Evolutionary conservation across 2,329 filamentous ascomycete genomes (phyloP).

Genomic region (Pseudovirgaria hyperparasitica): DNA sequence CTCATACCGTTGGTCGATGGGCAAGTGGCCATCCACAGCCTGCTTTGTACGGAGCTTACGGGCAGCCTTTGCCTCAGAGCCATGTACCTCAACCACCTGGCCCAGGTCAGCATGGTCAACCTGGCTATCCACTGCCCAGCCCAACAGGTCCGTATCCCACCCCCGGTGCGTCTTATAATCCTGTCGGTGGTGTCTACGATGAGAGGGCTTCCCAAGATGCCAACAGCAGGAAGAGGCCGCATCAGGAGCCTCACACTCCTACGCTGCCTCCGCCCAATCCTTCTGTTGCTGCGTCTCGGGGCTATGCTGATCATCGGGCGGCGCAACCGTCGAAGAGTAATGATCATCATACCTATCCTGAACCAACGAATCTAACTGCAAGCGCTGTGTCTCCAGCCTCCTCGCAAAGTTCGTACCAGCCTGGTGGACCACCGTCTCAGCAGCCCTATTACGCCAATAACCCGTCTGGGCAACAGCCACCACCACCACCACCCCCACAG

Average conservation of each 20-base stretch:
- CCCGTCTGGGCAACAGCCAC: too few species aligned
- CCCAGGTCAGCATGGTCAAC: conserved; percentile 21
- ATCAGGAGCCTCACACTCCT: conserved; percentile 37
- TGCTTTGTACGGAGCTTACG: conserved; percentile 39
- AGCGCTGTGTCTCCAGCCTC: conserved; percentile 31
- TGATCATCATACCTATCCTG: conserved; percentile 31
- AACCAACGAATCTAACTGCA: conserved; percentile 30
- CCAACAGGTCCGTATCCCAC: conserved; percentile 31
- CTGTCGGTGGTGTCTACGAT: conserved; percentile 22
- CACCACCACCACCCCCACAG: conserved; percentile 14
- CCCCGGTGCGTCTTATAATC: conserved; percentile 18
- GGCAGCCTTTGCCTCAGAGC: conserved; percentile 33
- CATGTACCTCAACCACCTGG: conserved; percentile 19
- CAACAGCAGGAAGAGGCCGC: conserved; percentile 32
- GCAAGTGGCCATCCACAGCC: conserved; percentile 30
- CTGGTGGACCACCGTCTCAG: conserved; percentile 18
- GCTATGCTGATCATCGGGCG: conserved; percentile 20
- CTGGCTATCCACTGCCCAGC: conserved; percentile 30
- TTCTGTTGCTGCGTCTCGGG: conserved; percentile 28
- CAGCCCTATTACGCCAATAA: too few species aligned
- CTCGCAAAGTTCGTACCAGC: conserved; percentile 26
- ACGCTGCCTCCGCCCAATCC: conserved; percentile 36
- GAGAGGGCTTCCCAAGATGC: conserved; percentile 24
- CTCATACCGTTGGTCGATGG: conserved; percentile 48
- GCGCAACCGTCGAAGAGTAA: conserved; percentile 23